A percentile compares a stretch with the other conserved stretches of the same genome.
Conservation (phyloP, 2,329 filamentous ascomycete genomes). For the Aspergillus melleus region DNA sequence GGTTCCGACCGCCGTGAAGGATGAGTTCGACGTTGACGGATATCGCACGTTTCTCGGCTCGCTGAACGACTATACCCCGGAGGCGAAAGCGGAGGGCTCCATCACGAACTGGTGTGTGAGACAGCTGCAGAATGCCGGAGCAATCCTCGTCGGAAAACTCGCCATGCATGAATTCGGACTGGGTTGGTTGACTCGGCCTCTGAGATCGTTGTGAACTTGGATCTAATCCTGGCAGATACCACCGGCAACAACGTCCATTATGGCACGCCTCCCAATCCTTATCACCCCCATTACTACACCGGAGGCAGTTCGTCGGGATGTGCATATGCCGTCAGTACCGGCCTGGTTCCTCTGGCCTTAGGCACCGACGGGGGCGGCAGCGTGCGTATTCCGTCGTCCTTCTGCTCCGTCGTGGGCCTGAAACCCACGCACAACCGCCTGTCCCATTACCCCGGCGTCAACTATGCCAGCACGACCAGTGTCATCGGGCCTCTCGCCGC, state of each 20-base stretch:
- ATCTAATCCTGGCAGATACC: constrained; percentile 46
- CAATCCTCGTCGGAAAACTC: constrained; percentile 68
- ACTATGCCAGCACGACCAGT: constrained; percentile 57
- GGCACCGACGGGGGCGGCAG: constrained; percentile 71
- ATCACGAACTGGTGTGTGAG: constrained; percentile 64
- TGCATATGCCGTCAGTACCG: constrained; percentile 64
- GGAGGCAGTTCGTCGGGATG: constrained; percentile 73
- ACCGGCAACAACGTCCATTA: constrained; percentile 70
- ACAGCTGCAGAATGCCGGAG: constrained; percentile 67
- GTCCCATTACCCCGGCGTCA: constrained; percentile 54
- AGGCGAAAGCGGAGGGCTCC: constrained; percentile 37
- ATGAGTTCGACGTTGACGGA: constrained; percentile 67
- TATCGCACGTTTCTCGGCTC: constrained; percentile 65
- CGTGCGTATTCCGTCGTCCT: constrained; percentile 66
- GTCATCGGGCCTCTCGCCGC: constrained; percentile 70
- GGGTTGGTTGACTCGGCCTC: constrained; percentile 26
- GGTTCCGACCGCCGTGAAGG: constrained; percentile 75
- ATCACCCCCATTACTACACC: constrained; percentile 69
- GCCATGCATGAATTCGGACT: constrained; percentile 74
- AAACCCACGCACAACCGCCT: constrained; percentile 65
- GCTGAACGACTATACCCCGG: constrained; percentile 51
- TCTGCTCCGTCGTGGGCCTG: constrained; percentile 73
- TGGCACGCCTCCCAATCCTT: constrained; percentile 71
- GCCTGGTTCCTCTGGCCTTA: constrained; percentile 50
- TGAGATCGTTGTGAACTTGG: not conserved